These are phyloP conservation scores for Pythium dissotocum DNA, from an alignment of 352 stramenopile genomes.

Conservation along the genomic window DNA sequence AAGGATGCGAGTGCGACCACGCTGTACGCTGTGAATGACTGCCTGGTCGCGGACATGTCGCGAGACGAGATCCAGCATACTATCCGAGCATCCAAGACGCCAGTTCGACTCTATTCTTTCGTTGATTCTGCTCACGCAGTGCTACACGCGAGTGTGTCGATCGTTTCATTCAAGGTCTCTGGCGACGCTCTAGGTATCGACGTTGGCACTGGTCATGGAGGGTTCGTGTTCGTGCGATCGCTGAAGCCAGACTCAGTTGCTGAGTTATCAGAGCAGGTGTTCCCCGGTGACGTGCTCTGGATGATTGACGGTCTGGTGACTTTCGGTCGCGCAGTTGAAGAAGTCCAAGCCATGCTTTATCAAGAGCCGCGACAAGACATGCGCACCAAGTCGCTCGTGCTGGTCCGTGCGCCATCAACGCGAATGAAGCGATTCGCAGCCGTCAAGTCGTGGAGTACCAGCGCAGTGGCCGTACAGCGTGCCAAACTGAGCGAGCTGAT, in stretches of 20 bases:
- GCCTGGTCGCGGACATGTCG: constrained; percentile 17
- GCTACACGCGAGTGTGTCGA: constrained; percentile 61
- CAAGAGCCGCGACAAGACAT: not conserved
- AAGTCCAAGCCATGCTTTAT: constrained; percentile 41
- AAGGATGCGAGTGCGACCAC: not conserved
- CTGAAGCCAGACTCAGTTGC: constrained; percentile 40
- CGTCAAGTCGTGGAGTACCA: constrained; percentile 5
- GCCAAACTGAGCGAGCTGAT: constrained; percentile 18
- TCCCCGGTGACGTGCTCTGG: constrained; percentile 66
- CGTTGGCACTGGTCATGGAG: constrained; percentile 26
- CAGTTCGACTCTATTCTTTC: constrained; percentile 25
- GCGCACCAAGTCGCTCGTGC: constrained; percentile 5
- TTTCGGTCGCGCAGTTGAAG: constrained; percentile 33
- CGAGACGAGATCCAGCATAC: constrained; percentile 20
- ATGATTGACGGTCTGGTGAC: constrained; percentile 44
- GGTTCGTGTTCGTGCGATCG: constrained; percentile 22
- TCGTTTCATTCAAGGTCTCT: constrained; percentile 45
- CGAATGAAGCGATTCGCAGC: constrained; percentile 9
- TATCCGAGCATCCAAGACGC: constrained; percentile 11
- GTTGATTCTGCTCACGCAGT: constrained; percentile 48
- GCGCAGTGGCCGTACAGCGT: constrained; percentile 3
- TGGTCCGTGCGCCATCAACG: constrained; percentile 18
- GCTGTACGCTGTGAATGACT: constrained; percentile 29
- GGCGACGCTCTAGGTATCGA: constrained; percentile 35
- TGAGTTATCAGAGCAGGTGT: constrained; percentile 59